Evolutionary conservation across 148 eudicot species (phyloP).

Genomic region (Rhododendron mucronatum): DNA sequence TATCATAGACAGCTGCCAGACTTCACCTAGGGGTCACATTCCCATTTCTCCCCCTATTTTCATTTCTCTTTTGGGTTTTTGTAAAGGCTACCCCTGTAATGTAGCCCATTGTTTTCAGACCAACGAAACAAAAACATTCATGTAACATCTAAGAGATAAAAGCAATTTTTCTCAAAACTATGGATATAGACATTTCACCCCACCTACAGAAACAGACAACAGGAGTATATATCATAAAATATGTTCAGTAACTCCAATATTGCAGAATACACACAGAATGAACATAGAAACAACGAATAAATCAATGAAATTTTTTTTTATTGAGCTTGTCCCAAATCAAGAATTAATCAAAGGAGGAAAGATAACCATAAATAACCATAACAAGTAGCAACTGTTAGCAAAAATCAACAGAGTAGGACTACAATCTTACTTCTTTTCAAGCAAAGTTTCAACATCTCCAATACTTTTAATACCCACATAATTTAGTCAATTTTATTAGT

Average conservation of each 20-base stretch:
- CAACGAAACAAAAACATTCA: not conserved
- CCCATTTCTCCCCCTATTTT: not conserved
- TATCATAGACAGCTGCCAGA: not conserved
- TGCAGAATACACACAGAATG: not conserved
- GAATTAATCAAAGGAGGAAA: not conserved
- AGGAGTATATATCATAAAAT: not conserved
- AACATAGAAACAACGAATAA: not conserved
- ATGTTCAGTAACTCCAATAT: not conserved
- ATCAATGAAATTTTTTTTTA: not conserved
- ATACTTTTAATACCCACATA: not conserved
- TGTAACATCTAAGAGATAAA: not conserved
- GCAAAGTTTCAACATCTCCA: not conserved
- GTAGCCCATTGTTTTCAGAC: slow-evolving; percentile 1
- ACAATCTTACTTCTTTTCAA: not conserved
- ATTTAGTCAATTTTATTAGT: not conserved
- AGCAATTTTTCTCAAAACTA: not conserved
- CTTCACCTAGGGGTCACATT: not conserved
- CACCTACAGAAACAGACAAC: not conserved
- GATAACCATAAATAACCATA: not conserved
- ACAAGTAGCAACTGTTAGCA: not conserved
- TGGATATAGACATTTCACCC: not conserved
- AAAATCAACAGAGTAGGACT: not conserved
- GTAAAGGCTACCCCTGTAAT: not conserved
- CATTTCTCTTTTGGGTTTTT: not conserved
- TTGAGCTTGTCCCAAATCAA: not conserved